Conservation (phyloP, 2,329 filamentous ascomycete genomes). For the Paraconiothyrium sp. region DNA sequence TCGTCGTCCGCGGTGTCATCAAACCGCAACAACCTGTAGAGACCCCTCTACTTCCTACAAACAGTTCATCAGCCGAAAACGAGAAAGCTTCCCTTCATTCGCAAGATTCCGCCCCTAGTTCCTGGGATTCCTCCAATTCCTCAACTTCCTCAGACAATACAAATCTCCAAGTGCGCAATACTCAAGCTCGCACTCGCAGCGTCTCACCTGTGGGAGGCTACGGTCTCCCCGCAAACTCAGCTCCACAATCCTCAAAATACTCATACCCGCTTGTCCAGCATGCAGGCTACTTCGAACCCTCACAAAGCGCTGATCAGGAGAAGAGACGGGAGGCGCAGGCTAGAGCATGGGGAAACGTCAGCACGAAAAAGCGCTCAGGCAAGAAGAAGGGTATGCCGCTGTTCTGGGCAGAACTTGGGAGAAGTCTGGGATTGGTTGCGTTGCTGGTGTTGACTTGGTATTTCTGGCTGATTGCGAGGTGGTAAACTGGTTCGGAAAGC, state of each 20-base stretch:
- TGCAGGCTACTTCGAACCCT: slow-evolving; percentile 51
- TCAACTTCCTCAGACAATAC: slow-evolving; percentile 38
- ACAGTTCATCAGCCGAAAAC: slow-evolving; percentile 34
- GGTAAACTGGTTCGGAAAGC: slow-evolving; percentile 50
- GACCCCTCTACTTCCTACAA: slow-evolving; percentile 41
- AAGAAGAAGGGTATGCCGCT: slow-evolving; percentile 54
- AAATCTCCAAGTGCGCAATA: slow-evolving; percentile 39
- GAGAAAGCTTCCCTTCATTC: slow-evolving; percentile 34
- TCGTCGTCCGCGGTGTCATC: slow-evolving; percentile 42
- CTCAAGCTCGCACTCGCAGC: slow-evolving; percentile 48
- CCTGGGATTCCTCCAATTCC: slow-evolving; percentile 42
- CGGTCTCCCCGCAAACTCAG: slow-evolving; percentile 30
- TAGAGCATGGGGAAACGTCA: slow-evolving; percentile 41
- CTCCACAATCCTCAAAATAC: slow-evolving; percentile 27
- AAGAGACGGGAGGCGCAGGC: slow-evolving; percentile 36
- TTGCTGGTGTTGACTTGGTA: slow-evolving; percentile 73
- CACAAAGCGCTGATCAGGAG: slow-evolving; percentile 21
- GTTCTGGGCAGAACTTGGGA: slow-evolving; percentile 69
- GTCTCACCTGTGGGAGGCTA: slow-evolving; percentile 49
- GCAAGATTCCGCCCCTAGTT: slow-evolving; percentile 17
- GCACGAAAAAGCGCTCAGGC: slow-evolving; percentile 41
- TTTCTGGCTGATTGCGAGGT: slow-evolving; percentile 71
- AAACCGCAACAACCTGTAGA: slow-evolving; percentile 21
- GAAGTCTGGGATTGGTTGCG: slow-evolving; percentile 68
- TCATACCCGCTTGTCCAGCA: slow-evolving; percentile 52